These are phyloP conservation scores for Mortierella sp. DNA, from an alignment of 371 early-diverging fungal species.

Conservation along the genomic window DNA sequence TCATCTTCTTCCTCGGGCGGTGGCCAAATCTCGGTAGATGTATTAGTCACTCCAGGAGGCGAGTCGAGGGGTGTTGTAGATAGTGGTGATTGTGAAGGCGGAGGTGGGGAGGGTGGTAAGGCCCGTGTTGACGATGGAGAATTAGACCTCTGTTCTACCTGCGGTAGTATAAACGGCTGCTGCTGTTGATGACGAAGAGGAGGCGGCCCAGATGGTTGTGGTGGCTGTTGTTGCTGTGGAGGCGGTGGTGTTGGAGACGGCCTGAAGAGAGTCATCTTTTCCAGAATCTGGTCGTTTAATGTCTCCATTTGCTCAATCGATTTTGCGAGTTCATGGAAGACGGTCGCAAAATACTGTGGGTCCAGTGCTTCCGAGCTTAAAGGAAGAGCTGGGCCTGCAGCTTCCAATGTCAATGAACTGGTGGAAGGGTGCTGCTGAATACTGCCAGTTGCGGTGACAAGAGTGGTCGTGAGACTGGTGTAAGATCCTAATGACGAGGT, in stretches of 20 bases:
- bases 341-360: constrained; percentile 14
- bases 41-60: background rate
- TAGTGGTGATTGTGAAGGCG: background rate
- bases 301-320: constrained; percentile 28
- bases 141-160: background rate
- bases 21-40: no score
- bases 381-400: constrained; percentile 3
- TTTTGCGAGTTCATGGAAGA: constrained; percentile 17
- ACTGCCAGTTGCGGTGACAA: background rate
- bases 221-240: background rate
- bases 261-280: constrained; percentile 31
- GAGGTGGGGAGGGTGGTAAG: background rate
- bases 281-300: constrained; percentile 38
- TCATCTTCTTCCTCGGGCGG: background rate
- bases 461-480: constrained; percentile 1
- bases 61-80: background rate
- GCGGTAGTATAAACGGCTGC: background rate
- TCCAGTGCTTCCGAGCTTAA: constrained; percentile 13
- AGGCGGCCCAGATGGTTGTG: no score
- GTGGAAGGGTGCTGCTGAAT: background rate
- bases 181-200: no score
- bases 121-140: background rate
- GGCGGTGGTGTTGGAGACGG: background rate
- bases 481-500: background rate
- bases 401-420: background rate